Evolutionary conservation across 2,329 filamentous ascomycete species (phyloP), one percentile per base, ranked within the genome.

Genomic region (Scleromitrula shiraiana): DNA sequence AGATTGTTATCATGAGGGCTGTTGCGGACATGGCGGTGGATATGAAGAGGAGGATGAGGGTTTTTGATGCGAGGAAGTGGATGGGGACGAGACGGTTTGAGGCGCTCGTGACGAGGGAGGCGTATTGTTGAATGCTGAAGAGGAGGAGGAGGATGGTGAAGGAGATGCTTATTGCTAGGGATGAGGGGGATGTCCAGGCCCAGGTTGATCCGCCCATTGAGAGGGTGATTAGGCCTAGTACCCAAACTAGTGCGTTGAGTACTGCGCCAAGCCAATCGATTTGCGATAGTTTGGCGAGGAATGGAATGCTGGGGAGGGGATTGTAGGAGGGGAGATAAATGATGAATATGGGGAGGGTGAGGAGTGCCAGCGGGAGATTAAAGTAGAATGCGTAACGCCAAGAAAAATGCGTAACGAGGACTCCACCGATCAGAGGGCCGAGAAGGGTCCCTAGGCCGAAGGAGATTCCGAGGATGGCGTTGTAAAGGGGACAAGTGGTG

Each of bases 321-420:
- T 37, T 20, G 17, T 37, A 19, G 14, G 17, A 19, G 4, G 33
- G 33, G 12, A 37, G 33, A 15, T 14, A 15, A 20, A 37, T 14
- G 12, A 37, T 37, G 19, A 14, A 19, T 8, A 37, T 20, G n/a
- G 33, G 17, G 12, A 20, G 19, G 14, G 17, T 17, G n/a, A 37
- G 4, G 2, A 15, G 8, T 7, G 33, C 33, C 2, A 37, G 33
- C 1, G 50, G 52, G 2, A 54, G 27, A 20, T 80, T 80, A 57
- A 80, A 73, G 70, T 74, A 80, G 59, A 81, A 80, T 1, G 78
- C 66, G 53, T 51, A 56, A 27, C 54, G 33, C 53, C 53, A 56
- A 3, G 38, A 41, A 7, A 32, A 33, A 6, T 43, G 67, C 19
- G 29, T 8, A 3, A 36, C 37, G 14, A 40, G 15, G 3, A 23